Conservation (phyloP, 2,329 filamentous ascomycete species). For the Tolypocladium endophyticum region DNA sequence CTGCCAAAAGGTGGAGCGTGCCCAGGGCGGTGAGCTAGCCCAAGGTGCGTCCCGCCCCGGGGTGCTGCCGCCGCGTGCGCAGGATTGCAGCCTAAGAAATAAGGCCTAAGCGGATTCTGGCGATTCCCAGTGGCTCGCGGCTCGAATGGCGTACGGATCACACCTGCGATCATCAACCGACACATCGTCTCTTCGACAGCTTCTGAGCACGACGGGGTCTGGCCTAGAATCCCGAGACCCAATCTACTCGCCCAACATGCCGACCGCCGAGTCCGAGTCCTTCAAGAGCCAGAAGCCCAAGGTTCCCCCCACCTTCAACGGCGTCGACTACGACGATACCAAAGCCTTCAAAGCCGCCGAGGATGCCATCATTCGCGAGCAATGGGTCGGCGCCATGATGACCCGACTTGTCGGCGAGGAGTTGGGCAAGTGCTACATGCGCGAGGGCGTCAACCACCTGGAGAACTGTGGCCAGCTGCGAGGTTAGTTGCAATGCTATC, state of each 20-base stretch:
- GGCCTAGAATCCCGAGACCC: constrained; percentile 3
- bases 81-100: constrained; percentile 16
- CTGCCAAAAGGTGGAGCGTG: constrained; percentile 21
- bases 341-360: constrained; percentile 72
- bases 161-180: not conserved
- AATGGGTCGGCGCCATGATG: constrained; percentile 90
- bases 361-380: constrained; percentile 72
- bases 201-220: constrained; percentile 6
- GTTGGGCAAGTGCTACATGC: constrained; percentile 75
- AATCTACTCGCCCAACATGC: constrained; percentile 42
- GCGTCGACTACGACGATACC: constrained; percentile 79
- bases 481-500: constrained; percentile 39
- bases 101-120: constrained; percentile 8
- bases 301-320: constrained; percentile 74
- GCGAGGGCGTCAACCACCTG: constrained; percentile 77
- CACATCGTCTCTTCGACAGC: not conserved
- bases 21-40: constrained; percentile 22
- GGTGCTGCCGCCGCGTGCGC: not conserved
- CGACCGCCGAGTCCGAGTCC: constrained; percentile 69
- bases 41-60: constrained; percentile 4
- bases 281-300: constrained; percentile 79
- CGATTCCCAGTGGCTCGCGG: not conserved
- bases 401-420: constrained; percentile 71
- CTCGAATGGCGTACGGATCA: not conserved
- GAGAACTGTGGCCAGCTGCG: constrained; percentile 76